phyloP scores from a whole-genome alignment of 257 asterid genomes.

The Ligustrum vulgare region DNA sequence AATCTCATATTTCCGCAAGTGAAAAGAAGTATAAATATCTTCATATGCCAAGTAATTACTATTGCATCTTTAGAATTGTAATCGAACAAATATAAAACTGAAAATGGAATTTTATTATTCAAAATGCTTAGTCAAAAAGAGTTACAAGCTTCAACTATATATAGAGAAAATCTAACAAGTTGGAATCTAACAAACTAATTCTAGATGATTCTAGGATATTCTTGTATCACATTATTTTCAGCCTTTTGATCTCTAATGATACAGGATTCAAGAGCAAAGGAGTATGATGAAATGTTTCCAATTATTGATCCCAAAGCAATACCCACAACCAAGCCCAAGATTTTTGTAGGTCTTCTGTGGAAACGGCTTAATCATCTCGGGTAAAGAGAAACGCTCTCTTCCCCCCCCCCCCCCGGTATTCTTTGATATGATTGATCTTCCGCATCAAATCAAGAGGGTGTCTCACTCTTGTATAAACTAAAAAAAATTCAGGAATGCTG shows the following conservation, averaged over 20 bases:
- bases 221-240: background rate
- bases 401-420: too few species aligned
- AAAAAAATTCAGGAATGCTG: conserved; percentile 72
- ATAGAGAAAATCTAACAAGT: too few species aligned
- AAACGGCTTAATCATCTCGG: conserved; percentile 97
- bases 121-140: too few species aligned
- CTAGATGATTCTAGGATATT: too few species aligned
- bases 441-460: background rate
- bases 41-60: background rate
- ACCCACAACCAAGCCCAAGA: conserved; percentile 74
- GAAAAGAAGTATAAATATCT: background rate
- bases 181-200: too few species aligned
- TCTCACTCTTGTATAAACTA: background rate
- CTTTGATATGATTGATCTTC: background rate
- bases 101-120: too few species aligned
- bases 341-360: conserved; percentile 77
- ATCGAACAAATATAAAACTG: too few species aligned
- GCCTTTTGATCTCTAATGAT: background rate
- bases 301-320: conserved; percentile 59
- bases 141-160: too few species aligned
- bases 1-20: background rate
- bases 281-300: conserved; percentile 76
- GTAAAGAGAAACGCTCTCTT: conserved; percentile 48
- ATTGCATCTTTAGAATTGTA: background rate
- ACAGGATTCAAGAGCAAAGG: conserved; percentile 66